A percentile compares a stretch with the other conserved stretches of the same genome.
Evolutionary conservation across 2,329 filamentous ascomycete genomes (phyloP).

Genomic region (Ophiosphaerella korrae): DNA sequence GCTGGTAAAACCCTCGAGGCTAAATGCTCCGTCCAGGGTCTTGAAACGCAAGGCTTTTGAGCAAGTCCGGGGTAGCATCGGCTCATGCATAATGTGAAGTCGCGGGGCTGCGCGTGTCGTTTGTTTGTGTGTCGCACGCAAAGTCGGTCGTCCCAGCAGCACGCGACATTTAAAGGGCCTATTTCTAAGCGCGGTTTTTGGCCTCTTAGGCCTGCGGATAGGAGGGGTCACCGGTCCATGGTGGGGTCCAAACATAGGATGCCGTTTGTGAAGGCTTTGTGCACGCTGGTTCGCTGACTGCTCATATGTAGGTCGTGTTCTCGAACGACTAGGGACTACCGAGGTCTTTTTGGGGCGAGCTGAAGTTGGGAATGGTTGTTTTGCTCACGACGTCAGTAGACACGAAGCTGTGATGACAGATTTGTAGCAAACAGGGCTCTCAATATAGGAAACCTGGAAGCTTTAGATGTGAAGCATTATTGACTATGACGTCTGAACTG

Average conservation of each 20-base stretch:
- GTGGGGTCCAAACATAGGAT: slow-evolving; percentile 36
- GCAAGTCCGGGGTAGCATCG: slow-evolving; percentile 37
- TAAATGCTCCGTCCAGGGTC: slow-evolving; percentile 31
- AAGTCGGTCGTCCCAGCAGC: slow-evolving; percentile 43
- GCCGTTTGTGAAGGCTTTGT: slow-evolving; percentile 42
- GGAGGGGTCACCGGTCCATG: slow-evolving; percentile 42
- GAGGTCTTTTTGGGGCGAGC: slow-evolving; percentile 7
- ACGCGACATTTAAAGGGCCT: slow-evolving; percentile 31
- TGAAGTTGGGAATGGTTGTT: slow-evolving; percentile 4
- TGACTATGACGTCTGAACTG: slow-evolving; percentile 39
- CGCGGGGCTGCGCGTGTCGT: slow-evolving; percentile 41
- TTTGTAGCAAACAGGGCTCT: slow-evolving; percentile 3
- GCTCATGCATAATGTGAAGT: slow-evolving; percentile 23
- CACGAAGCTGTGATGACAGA: background rate
- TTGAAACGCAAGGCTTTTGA: slow-evolving; percentile 34
- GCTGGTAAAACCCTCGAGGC: slow-evolving; percentile 19
- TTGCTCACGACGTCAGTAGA: slow-evolving; percentile 7
- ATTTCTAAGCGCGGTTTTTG: slow-evolving; percentile 37
- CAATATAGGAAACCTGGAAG: slow-evolving; percentile 31
- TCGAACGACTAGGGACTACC: slow-evolving; percentile 42
- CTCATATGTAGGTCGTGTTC: slow-evolving; percentile 29
- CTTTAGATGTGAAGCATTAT: slow-evolving; percentile 23
- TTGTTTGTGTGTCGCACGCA: slow-evolving; percentile 40
- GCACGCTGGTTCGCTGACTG: slow-evolving; percentile 27
- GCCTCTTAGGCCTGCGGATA: slow-evolving; percentile 36